Conservation (phyloP, 805 yeast genomes). For the Candida mattraensis region DNA sequence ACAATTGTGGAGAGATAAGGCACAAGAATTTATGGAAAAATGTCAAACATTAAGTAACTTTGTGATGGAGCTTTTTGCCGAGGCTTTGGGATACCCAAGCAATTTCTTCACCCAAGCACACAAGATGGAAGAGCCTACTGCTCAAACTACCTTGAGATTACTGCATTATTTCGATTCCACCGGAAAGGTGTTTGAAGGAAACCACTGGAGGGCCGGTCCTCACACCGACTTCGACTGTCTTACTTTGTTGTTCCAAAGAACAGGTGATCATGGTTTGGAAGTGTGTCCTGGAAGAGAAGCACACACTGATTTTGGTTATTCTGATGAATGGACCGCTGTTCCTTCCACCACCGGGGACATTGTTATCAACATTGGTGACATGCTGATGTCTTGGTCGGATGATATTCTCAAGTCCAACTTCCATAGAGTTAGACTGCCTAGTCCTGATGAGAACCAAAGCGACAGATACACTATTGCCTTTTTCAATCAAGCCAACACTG, state of each 20-base stretch:
- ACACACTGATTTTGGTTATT: conserved; percentile 35
- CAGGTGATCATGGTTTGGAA: conserved; percentile 38
- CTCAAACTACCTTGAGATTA: conserved; percentile 36
- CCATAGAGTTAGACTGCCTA: conserved; percentile 36
- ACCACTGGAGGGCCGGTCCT: conserved; percentile 38
- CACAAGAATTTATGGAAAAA: conserved; percentile 23
- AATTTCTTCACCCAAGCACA: conserved; percentile 33
- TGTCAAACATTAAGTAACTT: conserved; percentile 28
- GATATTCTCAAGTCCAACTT: conserved; percentile 35
- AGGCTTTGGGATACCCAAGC: conserved; percentile 29
- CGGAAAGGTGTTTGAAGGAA: conserved; percentile 23
- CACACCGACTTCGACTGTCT: conserved; percentile 39
- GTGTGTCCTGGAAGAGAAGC: conserved; percentile 39
- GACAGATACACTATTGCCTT: conserved; percentile 36
- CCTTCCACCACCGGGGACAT: conserved; percentile 35
- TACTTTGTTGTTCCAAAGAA: conserved; percentile 35
- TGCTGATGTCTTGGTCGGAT: conserved; percentile 41
- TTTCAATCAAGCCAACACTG: conserved; percentile 38
- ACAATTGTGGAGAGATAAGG: conserved; percentile 28
- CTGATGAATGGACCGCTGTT: conserved; percentile 37
- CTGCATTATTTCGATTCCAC: conserved; percentile 34
- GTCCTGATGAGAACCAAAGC: conserved; percentile 28
- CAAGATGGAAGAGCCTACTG: conserved; percentile 26
- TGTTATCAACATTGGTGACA: conserved; percentile 39
- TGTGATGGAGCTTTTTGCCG: conserved; percentile 33